Percentiles rank a stretch among this genome's conserved stretches.
Evolutionary conservation across 2,329 filamentous ascomycete genomes (phyloP).

Genomic region (Paraphoma sp.): DNA sequence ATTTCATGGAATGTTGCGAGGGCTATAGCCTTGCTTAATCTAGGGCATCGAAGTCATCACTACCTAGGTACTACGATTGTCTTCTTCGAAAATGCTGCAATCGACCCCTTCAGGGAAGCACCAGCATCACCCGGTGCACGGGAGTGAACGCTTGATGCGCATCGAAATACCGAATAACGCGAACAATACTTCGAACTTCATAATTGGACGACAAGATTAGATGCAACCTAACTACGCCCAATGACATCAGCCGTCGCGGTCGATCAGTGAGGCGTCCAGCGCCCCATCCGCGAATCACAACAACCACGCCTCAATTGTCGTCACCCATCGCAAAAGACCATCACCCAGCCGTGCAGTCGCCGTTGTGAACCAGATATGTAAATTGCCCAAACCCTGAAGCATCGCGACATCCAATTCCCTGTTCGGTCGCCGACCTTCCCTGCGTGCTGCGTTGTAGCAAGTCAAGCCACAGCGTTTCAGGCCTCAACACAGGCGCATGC

Average conservation of each 20-base stretch:
- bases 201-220: not conserved
- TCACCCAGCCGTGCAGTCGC: not conserved
- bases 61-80: not conserved
- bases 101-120: not conserved
- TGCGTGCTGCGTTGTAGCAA: not conserved
- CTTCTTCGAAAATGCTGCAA: not conserved
- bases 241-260: constrained; percentile 8
- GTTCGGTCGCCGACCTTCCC: not conserved
- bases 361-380: no score
- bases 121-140: no score
- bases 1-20: no score
- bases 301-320: constrained; percentile 4
- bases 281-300: not conserved
- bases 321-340: not conserved
- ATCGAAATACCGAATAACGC: not conserved
- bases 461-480: not conserved
- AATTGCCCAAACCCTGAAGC: no score
- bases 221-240: not conserved
- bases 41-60: no score
- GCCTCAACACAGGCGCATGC: not conserved
- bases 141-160: not conserved
- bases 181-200: not conserved
- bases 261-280: constrained; percentile 20
- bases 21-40: no score
- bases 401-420: not conserved